These are phyloP conservation scores for Acacia confusa DNA, from an alignment of 306 rosid species.

Conservation along the genomic window DNA sequence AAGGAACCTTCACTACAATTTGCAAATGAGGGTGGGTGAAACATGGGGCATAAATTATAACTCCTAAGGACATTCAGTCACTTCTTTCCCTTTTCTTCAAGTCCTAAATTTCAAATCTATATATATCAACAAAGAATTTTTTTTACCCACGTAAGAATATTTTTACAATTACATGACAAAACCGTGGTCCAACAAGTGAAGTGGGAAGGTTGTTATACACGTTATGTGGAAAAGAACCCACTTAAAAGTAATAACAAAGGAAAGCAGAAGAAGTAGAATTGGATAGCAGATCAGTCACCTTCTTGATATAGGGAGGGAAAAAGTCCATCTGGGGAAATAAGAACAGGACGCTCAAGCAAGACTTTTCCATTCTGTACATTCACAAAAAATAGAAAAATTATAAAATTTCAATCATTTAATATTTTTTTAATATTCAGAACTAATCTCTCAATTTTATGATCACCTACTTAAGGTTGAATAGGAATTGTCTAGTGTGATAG, in stretches of 20 bases:
- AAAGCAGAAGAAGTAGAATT: slow-evolving; percentile 8
- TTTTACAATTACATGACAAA: neutral
- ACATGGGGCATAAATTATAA: neutral
- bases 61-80: neutral
- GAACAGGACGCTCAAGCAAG: slow-evolving; percentile 95
- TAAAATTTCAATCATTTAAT: neutral
- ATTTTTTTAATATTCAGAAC: slow-evolving; percentile 29
- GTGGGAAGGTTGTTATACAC: neutral
- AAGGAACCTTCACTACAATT: neutral
- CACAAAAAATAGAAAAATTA: slow-evolving; percentile 44
- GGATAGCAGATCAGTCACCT: slow-evolving; percentile 52
- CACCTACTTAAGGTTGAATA: slow-evolving; percentile 92
- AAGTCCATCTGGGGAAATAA: slow-evolving; percentile 95
- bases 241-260: neutral
- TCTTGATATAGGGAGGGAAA: slow-evolving; percentile 92
- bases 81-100: neutral
- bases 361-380: slow-evolving; percentile 81
- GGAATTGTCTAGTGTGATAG: slow-evolving; percentile 74
- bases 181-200: neutral
- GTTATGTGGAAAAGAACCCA: neutral
- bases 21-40: neutral
- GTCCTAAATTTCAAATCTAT: slow-evolving; percentile 12
- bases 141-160: neutral
- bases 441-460: slow-evolving; percentile 26
- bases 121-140: slow-evolving; percentile 1